phyloP scores from a whole-genome alignment of 306 rosid genomes.

The Vicia sativa region DNA sequence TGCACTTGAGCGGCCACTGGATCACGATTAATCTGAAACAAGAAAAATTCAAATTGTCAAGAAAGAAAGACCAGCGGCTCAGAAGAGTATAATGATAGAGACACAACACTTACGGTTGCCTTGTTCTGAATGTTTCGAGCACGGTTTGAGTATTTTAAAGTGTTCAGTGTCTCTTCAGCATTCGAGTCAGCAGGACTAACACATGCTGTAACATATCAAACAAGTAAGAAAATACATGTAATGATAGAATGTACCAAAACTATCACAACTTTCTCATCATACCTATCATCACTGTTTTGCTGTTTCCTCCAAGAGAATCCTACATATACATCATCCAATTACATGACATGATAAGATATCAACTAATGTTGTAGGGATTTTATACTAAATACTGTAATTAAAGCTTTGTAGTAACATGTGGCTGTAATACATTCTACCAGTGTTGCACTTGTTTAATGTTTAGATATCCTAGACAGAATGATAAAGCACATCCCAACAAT shows the following conservation, averaged over 20 bases:
- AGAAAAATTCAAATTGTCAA: slow-evolving; percentile 28
- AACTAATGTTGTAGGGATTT: slow-evolving; percentile 22
- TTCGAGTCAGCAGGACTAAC: slow-evolving; percentile 99
- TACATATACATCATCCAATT: slow-evolving; percentile 47
- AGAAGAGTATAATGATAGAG: slow-evolving; percentile 13
- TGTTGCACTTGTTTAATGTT: background rate
- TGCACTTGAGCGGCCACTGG: slow-evolving; percentile 83
- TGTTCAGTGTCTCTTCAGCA: slow-evolving; percentile 95
- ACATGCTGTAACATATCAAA: slow-evolving; percentile 64
- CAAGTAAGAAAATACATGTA: slow-evolving; percentile 18
- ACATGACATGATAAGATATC: slow-evolving; percentile 28
- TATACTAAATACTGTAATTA: slow-evolving; percentile 6
- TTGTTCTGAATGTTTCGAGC: slow-evolving; percentile 99
- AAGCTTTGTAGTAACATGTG: slow-evolving; percentile 5
- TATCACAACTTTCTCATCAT: slow-evolving; percentile 21
- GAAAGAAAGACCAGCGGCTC: slow-evolving; percentile 3
- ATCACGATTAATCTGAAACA: slow-evolving; percentile 81
- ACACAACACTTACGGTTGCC: slow-evolving; percentile 72
- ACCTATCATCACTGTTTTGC: slow-evolving; percentile 99
- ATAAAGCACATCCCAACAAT: background rate
- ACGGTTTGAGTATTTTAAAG: slow-evolving; percentile 95
- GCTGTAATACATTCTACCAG: background rate
- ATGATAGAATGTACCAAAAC: slow-evolving; percentile 18
- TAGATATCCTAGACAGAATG: slow-evolving; percentile 5
- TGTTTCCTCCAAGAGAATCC: slow-evolving; percentile 99